Base-by-base conservation (phyloP, 78 protist species). In the Dictyostelium brefeldianum region DNA sequence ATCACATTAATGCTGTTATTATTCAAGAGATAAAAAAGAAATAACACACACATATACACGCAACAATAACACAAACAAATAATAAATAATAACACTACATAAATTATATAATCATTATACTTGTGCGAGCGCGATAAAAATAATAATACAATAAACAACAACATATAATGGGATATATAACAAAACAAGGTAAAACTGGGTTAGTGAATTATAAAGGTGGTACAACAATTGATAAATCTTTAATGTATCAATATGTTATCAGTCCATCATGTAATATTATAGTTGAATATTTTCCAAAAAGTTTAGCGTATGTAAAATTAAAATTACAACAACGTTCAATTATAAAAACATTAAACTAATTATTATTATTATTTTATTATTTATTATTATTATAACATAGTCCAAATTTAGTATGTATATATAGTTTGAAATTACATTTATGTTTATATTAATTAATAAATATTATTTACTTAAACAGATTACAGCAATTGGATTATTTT, bases 401-500 rank as follows among this genome's bases (percentile, higher is more conserved):
- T 29, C 83, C 83, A 78, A 78, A 78, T 54, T 51, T 78, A 48
- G 81, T 75, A 75, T 46, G 81, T 48, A 43, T 20, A 7, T 27
- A 71, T 43, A 70, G n/a, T n/a, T n/a, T n/a, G n/a, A n/a, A 17
- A 41, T 70, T 2, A 31, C 6, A 36, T 41, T 67, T 29, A 36
- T 11, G 5, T 70, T 41, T 70, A 15, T 3, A 71, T 36, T 14
- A 18, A 20, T 20, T 18, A n/a, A n/a, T 41, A 17, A 36, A n/a
- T 46, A 20, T 36, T 18, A 36, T 25, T 4, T 41, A n/a, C n/a
- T n/a, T n/a, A n/a, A n/a, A n/a, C n/a, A 83, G 91, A 56, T 85
- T 27, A 85, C 92, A 75, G 82, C 92, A 46, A 85, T 79, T 73
- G 92, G 92, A 74, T 85, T 85, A 47, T 78, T 85, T 25, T 85